These are phyloP conservation scores for Candida suzukii DNA, from an alignment of 805 yeast genomes.

Conservation along the genomic window DNA sequence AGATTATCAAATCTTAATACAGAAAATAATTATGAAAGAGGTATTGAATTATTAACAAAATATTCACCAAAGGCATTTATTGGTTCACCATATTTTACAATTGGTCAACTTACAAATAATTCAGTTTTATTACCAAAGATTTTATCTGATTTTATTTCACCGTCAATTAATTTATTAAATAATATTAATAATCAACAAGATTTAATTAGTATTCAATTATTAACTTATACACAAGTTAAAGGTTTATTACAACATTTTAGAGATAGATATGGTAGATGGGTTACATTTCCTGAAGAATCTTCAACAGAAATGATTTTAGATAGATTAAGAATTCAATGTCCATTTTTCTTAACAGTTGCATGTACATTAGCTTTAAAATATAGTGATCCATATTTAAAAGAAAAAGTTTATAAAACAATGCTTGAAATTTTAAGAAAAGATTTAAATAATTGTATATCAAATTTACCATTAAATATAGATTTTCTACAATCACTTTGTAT, in stretches of 20 bases:
- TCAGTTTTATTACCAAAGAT: constrained; percentile 18
- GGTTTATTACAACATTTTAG: constrained; percentile 51
- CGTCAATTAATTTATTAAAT: constrained; percentile 1
- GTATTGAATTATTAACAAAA: constrained; percentile 4
- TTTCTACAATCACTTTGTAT: constrained; percentile 64
- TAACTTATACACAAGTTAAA: constrained; percentile 41
- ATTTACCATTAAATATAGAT: constrained; percentile 40
- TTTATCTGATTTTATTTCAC: constrained; percentile 6
- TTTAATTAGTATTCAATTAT: constrained; percentile 41
- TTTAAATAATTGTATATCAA: constrained; percentile 35
- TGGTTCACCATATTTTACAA: constrained; percentile 37
- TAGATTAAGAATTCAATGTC: constrained; percentile 42
- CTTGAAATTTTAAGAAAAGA: constrained; percentile 43
- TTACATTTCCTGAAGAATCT: constrained; percentile 53
- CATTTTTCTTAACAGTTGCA: constrained; percentile 59
- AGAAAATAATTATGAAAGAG: background rate
- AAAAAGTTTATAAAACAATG: constrained; percentile 35
- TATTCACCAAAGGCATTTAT: constrained; percentile 23
- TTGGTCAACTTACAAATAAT: constrained; percentile 25
- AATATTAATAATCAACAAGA: constrained; percentile 25
- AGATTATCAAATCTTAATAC: background rate
- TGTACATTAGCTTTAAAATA: constrained; percentile 59
- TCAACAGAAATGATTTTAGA: constrained; percentile 42
- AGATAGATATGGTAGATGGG: constrained; percentile 71
- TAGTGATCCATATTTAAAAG: constrained; percentile 29